Conservation (phyloP, 371 early-diverging fungal species). For the Nosema muscidifuracis region DNA sequence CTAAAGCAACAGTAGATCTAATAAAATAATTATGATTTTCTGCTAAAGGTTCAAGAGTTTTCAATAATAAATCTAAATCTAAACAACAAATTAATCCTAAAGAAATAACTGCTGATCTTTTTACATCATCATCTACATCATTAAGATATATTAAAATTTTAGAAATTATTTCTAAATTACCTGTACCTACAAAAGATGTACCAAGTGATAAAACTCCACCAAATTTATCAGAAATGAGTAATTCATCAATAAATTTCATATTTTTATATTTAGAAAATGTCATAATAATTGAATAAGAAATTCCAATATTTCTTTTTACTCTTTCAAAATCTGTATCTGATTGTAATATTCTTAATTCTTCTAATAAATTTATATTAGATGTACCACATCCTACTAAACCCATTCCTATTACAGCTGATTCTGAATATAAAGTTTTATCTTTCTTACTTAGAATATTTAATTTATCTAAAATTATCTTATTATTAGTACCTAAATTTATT, state of each 20-base stretch:
- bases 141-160: slow-evolving; percentile 88
- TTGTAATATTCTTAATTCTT: slow-evolving; percentile 83
- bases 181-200: slow-evolving; percentile 90
- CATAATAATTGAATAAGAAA: slow-evolving; percentile 64
- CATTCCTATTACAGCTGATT: slow-evolving; percentile 90
- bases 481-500: slow-evolving; percentile 65
- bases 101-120: slow-evolving; percentile 87
- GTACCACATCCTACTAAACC: slow-evolving; percentile 70
- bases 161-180: slow-evolving; percentile 73
- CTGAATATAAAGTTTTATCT: slow-evolving; percentile 81
- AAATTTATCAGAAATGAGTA: slow-evolving; percentile 73
- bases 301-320: slow-evolving; percentile 75
- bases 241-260: slow-evolving; percentile 11
- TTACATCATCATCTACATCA: slow-evolving; percentile 94
- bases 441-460: slow-evolving; percentile 65
- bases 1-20: slow-evolving; percentile 85
- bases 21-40: slow-evolving; percentile 96
- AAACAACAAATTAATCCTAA: slow-evolving; percentile 86
- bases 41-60: slow-evolving; percentile 84
- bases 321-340: slow-evolving; percentile 82
- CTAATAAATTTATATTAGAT: slow-evolving; percentile 63
- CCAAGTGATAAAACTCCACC: slow-evolving; percentile 88
- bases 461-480: slow-evolving; percentile 65
- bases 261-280: slow-evolving; percentile 8
- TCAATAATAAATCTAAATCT: slow-evolving; percentile 79